Conservation (phyloP, 2,329 filamentous ascomycete species). For the Sporothrix inflata region DNA sequence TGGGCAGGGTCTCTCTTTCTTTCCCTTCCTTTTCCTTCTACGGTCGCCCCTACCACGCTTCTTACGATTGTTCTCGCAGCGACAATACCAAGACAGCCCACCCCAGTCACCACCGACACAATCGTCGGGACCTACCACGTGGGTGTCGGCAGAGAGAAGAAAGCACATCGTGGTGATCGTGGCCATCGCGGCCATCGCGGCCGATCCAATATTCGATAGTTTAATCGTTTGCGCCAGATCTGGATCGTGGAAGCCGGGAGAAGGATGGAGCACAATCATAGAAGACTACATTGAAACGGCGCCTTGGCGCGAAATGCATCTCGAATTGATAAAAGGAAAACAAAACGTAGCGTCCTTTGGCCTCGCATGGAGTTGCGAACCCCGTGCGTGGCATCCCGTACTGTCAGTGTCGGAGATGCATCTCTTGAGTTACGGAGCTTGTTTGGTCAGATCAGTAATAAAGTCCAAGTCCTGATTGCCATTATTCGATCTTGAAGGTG, state of each 20-base stretch:
- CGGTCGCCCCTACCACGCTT: not conserved
- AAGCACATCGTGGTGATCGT: too few species aligned
- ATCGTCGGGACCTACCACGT: not conserved
- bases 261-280: conserved; percentile 5
- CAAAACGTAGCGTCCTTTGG: not conserved
- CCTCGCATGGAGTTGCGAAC: not conserved
- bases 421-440: not conserved
- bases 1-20: not conserved
- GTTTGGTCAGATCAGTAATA: not conserved
- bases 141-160: too few species aligned
- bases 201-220: not conserved
- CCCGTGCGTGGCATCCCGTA: too few species aligned
- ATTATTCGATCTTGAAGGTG: too few species aligned
- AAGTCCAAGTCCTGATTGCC: not conserved
- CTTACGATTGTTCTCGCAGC: conserved; percentile 7
- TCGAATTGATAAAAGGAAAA: too few species aligned
- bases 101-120: too few species aligned
- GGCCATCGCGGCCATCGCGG: not conserved
- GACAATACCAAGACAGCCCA: not conserved
- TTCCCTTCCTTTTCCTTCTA: not conserved
- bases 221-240: too few species aligned
- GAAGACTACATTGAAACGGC: not conserved
- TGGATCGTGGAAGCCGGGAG: not conserved
- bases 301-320: not conserved
- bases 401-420: not conserved